Base-by-base conservation (phyloP, 257 asterid genomes). In the Verbascum thapsus region DNA sequence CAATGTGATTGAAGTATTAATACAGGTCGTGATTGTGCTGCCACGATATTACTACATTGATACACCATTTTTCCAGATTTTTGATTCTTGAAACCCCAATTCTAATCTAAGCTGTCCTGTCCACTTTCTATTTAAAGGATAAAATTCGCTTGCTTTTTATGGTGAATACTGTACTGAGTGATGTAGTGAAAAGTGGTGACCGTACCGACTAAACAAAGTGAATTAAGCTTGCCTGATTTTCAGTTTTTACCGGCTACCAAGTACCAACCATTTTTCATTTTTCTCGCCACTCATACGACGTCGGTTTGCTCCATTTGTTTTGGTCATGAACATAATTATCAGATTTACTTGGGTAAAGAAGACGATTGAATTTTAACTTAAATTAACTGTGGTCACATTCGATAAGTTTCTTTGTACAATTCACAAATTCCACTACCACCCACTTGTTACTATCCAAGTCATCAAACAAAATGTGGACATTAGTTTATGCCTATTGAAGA, bases 1-100 rank as follows among this genome's bases (percentile, higher is more conserved):
- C 56, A 15, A n/a, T 11, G 71, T 35, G 85, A 73, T 56, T 56
- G 85, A 67, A 72, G 71, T n/a, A 74, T 37, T n/a, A n/a, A n/a
- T 7, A 62, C 9, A 41, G 85, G 81, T 10, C 74, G 78, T 44
- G 91, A 71, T 55, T 73, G 80, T 47, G 75, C 73, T 23, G 83
- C 74, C 50, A 73, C 68, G 1, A 79, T 60, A 75, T 49, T 70
- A 37, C 63, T 41, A 44, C 67, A 75, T 20, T 68, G 79, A 58
- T 43, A 73, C 65, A 43, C 77, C 85, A 76, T 83, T 71, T n/a
- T 56, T 55, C 42, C 48, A 32, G 23, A 8, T 6, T 38, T 6
- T 16, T 10, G 53, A 50, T 42, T 37, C 44, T n/a, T 7, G 13
- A 17, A 9, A 15, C 53, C 44, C 35, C 41, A 49, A 54, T 9